Percentiles rank a stretch among this genome's conserved stretches.
Evolutionary conservation across 2,329 filamentous ascomycete species (phyloP).

Genomic region (Hypoxylon sp.): DNA sequence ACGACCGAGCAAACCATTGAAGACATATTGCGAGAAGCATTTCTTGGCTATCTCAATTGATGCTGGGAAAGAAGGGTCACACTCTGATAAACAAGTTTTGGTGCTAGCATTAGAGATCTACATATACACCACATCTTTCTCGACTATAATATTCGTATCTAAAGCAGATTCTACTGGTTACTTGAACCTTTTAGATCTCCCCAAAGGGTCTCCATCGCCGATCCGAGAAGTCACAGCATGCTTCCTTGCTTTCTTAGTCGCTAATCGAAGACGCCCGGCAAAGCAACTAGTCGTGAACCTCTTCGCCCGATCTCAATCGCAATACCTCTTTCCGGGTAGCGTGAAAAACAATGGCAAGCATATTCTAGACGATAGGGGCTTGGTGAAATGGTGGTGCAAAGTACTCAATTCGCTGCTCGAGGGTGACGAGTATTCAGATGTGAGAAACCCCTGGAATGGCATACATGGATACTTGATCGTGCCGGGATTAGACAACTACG

Average conservation of each 20-base stretch:
- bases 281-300: slow-evolving; percentile 85
- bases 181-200: slow-evolving; percentile 75
- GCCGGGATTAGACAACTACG: slow-evolving; percentile 86
- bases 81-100: slow-evolving; percentile 68
- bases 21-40: slow-evolving; percentile 89
- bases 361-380: slow-evolving; percentile 87
- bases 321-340: slow-evolving; percentile 96
- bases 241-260: slow-evolving; percentile 83
- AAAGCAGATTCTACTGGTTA: slow-evolving; percentile 98
- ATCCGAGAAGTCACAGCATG: slow-evolving; percentile 80
- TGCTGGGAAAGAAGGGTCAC: slow-evolving; percentile 36
- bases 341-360: slow-evolving; percentile 89
- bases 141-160: slow-evolving; percentile 92
- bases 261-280: slow-evolving; percentile 73
- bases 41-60: slow-evolving; percentile 72
- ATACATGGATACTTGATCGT: slow-evolving; percentile 88
- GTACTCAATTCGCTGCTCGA: slow-evolving; percentile 83
- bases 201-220: slow-evolving; percentile 77
- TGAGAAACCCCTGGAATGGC: slow-evolving; percentile 58
- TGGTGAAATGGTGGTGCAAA: slow-evolving; percentile 97
- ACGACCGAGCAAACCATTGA: slow-evolving; percentile 52
- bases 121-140: slow-evolving; percentile 84
- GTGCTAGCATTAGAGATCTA: slow-evolving; percentile 89
- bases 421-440: slow-evolving; percentile 54
- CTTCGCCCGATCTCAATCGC: slow-evolving; percentile 91